These are phyloP conservation scores for Saccharomyces jurei DNA, from an alignment of 805 yeast species.

Conservation along the genomic window DNA sequence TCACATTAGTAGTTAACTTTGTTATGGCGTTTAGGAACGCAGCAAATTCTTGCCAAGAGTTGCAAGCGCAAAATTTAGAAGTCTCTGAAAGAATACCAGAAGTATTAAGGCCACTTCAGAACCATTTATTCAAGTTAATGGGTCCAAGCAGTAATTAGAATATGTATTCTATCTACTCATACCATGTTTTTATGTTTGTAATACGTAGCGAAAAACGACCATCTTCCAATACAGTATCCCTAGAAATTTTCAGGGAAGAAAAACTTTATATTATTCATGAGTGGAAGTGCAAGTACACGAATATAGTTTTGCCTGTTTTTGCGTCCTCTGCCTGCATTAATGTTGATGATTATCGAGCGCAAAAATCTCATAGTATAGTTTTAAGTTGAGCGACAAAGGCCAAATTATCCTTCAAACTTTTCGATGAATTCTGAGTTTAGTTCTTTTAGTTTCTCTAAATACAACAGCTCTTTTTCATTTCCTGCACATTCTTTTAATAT, in stretches of 20 bases:
- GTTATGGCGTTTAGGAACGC: slow-evolving; percentile 49
- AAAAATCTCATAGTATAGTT: not conserved
- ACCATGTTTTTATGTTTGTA: not conserved
- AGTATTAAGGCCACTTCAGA: slow-evolving; percentile 24
- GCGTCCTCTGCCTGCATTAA: not conserved
- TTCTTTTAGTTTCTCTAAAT: slow-evolving; percentile 11
- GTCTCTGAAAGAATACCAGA: slow-evolving; percentile 8
- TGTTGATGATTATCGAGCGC: not conserved
- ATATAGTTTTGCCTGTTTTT: not conserved
- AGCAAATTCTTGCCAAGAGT: slow-evolving; percentile 7
- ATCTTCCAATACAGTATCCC: not conserved
- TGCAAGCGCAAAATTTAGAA: not conserved
- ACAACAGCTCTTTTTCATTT: slow-evolving; percentile 6
- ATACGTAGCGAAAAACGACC: not conserved
- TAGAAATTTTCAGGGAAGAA: not conserved
- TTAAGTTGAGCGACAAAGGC: not conserved
- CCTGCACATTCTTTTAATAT: slow-evolving; percentile 13
- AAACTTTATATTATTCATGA: not conserved
- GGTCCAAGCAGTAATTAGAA: slow-evolving; percentile 20
- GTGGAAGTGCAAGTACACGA: not conserved
- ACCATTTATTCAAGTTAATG: slow-evolving; percentile 27
- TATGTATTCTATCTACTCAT: not conserved
- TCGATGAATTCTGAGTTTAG: slow-evolving; percentile 24
- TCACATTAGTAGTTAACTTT: slow-evolving; percentile 66
- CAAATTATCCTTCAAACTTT: slow-evolving; percentile 2